These are phyloP conservation scores for Lentithecium fluviatile DNA, from an alignment of 495 filamentous ascomycete species.

Conservation along the genomic window DNA sequence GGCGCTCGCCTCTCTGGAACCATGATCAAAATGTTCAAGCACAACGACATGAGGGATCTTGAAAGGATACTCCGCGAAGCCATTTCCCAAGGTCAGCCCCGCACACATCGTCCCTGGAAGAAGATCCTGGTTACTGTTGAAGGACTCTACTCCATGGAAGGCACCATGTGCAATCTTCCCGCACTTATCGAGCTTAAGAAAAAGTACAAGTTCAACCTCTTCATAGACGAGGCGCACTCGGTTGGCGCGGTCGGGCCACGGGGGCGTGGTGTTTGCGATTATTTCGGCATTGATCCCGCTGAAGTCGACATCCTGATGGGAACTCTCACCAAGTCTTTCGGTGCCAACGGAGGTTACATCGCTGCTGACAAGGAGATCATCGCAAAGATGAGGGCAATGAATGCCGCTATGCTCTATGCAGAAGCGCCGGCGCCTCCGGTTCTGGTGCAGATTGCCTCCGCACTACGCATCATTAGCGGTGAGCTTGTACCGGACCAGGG, in stretches of 20 bases:
- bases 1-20: slow-evolving; percentile 91
- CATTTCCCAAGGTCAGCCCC: slow-evolving; percentile 93
- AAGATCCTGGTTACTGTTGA: slow-evolving; percentile 97
- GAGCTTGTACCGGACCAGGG: slow-evolving; percentile 88
- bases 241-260: slow-evolving; percentile 86
- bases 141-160: slow-evolving; percentile 98
- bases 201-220: slow-evolving; percentile 94
- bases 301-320: slow-evolving; percentile 98
- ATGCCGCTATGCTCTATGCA: slow-evolving; percentile 82
- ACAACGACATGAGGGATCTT: slow-evolving; percentile 89
- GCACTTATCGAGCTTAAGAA: slow-evolving; percentile 80
- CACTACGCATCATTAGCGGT: slow-evolving; percentile 82
- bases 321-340: slow-evolving; percentile 96
- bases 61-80: slow-evolving; percentile 81
- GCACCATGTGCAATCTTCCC: slow-evolving; percentile 94
- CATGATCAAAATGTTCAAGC: slow-evolving; percentile 92
- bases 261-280: slow-evolving; percentile 94
- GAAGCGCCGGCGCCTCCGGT: slow-evolving; percentile 86
- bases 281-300: slow-evolving; percentile 82
- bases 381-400: slow-evolving; percentile 80
- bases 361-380: slow-evolving; percentile 88
- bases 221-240: slow-evolving; percentile 95
- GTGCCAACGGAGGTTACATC: slow-evolving; percentile 95
- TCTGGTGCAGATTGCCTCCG: slow-evolving; percentile 80
- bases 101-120: slow-evolving; percentile 96